phyloP scores from a whole-genome alignment of 2,329 filamentous ascomycete genomes.

The Aspergillus udagawae region DNA sequence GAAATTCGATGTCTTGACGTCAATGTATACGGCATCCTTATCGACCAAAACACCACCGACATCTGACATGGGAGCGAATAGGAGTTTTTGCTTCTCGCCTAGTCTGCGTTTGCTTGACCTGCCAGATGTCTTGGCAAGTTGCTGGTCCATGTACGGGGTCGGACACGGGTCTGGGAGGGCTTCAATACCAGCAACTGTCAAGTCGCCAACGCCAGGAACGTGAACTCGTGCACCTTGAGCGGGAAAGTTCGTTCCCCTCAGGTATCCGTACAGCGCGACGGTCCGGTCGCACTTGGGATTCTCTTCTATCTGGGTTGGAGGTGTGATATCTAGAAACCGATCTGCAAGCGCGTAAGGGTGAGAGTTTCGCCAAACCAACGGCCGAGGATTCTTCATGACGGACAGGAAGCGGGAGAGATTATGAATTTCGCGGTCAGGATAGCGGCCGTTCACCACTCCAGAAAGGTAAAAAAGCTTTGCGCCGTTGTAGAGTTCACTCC shows the following conservation, averaged over 20 bases:
- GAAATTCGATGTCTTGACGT: slow-evolving; percentile 69
- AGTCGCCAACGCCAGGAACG: slow-evolving; percentile 86
- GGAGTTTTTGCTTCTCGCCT: slow-evolving; percentile 93
- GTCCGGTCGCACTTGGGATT: slow-evolving; percentile 87
- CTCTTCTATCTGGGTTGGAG: slow-evolving; percentile 85
- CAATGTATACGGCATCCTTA: slow-evolving; percentile 92
- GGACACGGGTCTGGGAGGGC: slow-evolving; percentile 90
- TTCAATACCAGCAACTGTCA: slow-evolving; percentile 79
- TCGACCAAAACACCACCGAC: slow-evolving; percentile 94
- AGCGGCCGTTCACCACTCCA: slow-evolving; percentile 92
- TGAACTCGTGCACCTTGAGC: slow-evolving; percentile 82
- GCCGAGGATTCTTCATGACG: slow-evolving; percentile 98
- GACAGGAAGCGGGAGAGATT: slow-evolving; percentile 93
- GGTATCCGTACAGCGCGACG: slow-evolving; percentile 85
- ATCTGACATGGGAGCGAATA: slow-evolving; percentile 98
- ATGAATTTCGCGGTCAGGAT: slow-evolving; percentile 93
- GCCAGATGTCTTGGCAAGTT: slow-evolving; percentile 75
- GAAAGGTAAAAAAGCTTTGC: slow-evolving; percentile 96
- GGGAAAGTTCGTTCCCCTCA: slow-evolving; percentile 91
- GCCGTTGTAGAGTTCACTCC: slow-evolving; percentile 95
- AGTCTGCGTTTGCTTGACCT: slow-evolving; percentile 76
- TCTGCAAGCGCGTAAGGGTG: slow-evolving; percentile 94
- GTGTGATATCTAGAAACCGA: slow-evolving; percentile 91
- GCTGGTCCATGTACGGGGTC: slow-evolving; percentile 85
- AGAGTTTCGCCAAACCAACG: slow-evolving; percentile 93